Base-by-base conservation (phyloP, 169 alveolate genomes). In the Cryptosporidium felis region DNA sequence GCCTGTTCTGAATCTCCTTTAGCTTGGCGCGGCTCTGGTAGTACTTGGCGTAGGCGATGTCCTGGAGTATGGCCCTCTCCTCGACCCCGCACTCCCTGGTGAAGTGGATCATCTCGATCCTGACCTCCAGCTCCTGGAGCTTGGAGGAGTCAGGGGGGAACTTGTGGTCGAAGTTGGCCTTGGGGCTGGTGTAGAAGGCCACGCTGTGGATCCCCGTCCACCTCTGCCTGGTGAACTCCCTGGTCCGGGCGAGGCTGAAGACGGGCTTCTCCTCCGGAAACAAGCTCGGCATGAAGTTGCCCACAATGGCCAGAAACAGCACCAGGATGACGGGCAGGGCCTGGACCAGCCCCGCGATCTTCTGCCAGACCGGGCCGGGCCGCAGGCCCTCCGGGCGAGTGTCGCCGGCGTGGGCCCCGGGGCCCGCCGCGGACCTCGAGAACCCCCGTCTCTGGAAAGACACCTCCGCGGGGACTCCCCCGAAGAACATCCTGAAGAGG, bases 401-500 rank as follows among this genome's bases (percentile, higher is more conserved):
- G 2, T 23, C 46, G 23, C 62, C 44, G n/a, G 81, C 5, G 30
- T 28, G 26, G 3, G 32, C 26, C 16, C 47, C 42, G 41, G 60
- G 23, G 18, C 67, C 36, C 16, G 51, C 21, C 8, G 66, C 5
- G 5, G 14, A 38, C 9, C 40, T 47, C 5, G 49, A 56, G 16
- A 32, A 38, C 14, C 85, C 42, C 8, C 56, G 85, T 34, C 85
- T 49, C 10, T 74, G 67, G 56, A 74, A 74, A 4, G 62, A n/a
- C n/a, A 74, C 67, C 4, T 36, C 67, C 5, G 66, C 80, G 9
- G 85, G 67, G n/a, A 74, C 47, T 16, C 85, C 85, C 28, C 96
- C 96, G 60, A 90, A 90, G 81, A 93, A 91, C 92, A 90, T 91
- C 58, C 92, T 91, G 67, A 93, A 93, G 21, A 93, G 21, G 47